Conservation (phyloP, 441 rosid species). For the Populus tomentosa region DNA sequence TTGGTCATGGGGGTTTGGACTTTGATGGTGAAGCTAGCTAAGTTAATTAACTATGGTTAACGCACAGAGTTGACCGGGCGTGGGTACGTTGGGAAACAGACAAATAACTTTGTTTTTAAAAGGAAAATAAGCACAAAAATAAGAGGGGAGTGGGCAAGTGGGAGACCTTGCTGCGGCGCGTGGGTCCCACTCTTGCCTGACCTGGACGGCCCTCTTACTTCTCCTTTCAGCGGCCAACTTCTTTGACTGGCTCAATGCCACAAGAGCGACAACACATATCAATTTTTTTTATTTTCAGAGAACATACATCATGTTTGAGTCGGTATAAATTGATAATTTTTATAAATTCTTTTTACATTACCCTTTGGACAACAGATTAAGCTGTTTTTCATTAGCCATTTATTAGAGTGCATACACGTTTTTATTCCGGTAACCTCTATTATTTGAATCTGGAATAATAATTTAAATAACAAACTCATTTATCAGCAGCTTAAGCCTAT, state of each 20-base stretch:
- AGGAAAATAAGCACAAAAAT: neutral
- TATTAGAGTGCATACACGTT: too few species aligned
- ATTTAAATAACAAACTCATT: too few species aligned
- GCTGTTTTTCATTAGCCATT: too few species aligned
- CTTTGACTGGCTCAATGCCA: slow-evolving; percentile 6
- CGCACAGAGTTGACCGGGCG: slow-evolving; percentile 29
- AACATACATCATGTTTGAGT: neutral
- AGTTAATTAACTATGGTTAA: slow-evolving; percentile 30
- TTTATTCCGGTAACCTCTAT: too few species aligned
- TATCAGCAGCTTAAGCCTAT: too few species aligned
- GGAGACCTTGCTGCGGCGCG: slow-evolving; percentile 31
- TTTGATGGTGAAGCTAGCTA: neutral
- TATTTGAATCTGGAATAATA: too few species aligned
- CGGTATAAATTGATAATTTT: too few species aligned
- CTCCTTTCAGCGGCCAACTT: slow-evolving; percentile 16
- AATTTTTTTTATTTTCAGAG: neutral
- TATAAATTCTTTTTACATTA: too few species aligned
- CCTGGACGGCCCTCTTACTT: slow-evolving; percentile 22
- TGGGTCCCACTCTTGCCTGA: slow-evolving; percentile 32
- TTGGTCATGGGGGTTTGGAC: slow-evolving; percentile 20
- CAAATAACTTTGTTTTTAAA: neutral
- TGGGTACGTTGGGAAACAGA: neutral
- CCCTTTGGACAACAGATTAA: too few species aligned
- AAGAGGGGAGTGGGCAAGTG: slow-evolving; percentile 14
- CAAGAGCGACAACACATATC: neutral